These are phyloP conservation scores for Trichophaea hybrida DNA, from an alignment of 2,329 filamentous ascomycete genomes.

Conservation along the genomic window DNA sequence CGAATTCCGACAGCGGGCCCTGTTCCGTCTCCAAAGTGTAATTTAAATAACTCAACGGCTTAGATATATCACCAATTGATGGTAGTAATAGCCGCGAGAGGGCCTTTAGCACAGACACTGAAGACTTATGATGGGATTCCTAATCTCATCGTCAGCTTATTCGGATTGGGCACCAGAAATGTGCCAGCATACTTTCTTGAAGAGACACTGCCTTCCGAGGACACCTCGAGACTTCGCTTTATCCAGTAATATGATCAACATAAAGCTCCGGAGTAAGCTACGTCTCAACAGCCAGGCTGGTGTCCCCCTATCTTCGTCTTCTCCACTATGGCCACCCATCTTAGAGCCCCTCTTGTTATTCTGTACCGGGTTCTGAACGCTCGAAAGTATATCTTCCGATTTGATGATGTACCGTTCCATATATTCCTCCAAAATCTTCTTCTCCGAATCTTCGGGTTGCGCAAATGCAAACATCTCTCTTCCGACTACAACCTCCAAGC, in stretches of 20 bases:
- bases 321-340: conserved; percentile 25
- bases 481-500: conserved; percentile 46
- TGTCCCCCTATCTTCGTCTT: conserved; percentile 32
- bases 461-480: conserved; percentile 33
- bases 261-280: conserved; percentile 39
- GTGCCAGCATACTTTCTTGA: conserved; percentile 27
- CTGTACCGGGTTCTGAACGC: conserved; percentile 4
- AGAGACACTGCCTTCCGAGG: conserved; percentile 24
- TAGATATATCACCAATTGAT: conserved; percentile 43
- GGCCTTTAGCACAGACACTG: conserved; percentile 39
- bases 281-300: conserved; percentile 40
- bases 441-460: conserved; percentile 25
- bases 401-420: conserved; percentile 44
- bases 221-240: conserved; percentile 35
- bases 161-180: not conserved
- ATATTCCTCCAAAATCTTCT: conserved; percentile 38
- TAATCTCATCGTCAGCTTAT: not conserved
- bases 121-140: conserved; percentile 43
- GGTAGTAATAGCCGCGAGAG: conserved; percentile 43
- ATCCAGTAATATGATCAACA: conserved; percentile 45
- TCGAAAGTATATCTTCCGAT: conserved; percentile 40
- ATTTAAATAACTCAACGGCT: conserved; percentile 42
- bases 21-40: conserved; percentile 44
- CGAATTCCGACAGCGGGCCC: conserved; percentile 44
- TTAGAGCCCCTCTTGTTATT: conserved; percentile 8